A percentile compares a stretch with the other conserved stretches of the same genome.
Evolutionary conservation across 2,329 filamentous ascomycete species (phyloP).

Genomic region (Daldinia sp.): DNA sequence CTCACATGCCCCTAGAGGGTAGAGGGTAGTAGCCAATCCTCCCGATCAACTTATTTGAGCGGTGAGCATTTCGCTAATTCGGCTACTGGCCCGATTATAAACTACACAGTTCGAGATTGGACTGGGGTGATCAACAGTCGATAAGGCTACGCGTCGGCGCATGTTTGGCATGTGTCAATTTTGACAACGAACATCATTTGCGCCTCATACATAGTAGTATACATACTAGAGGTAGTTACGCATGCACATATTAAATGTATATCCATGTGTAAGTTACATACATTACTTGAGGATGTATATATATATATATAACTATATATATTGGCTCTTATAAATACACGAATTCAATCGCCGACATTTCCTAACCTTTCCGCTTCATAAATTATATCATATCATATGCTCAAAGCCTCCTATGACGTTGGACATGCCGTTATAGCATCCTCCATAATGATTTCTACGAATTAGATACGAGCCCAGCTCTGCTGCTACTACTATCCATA

Average conservation of each 20-base stretch:
- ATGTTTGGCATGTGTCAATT: neutral
- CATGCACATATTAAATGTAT: neutral
- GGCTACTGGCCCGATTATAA: slow-evolving; percentile 11
- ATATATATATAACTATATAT: too few species aligned
- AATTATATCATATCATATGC: neutral
- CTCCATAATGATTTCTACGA: neutral
- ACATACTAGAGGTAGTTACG: too few species aligned
- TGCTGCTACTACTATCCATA: neutral
- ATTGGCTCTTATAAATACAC: neutral
- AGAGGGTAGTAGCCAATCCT: neutral
- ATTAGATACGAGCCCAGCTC: neutral
- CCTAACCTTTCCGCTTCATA: neutral
- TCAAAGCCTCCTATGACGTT: too few species aligned
- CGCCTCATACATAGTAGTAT: too few species aligned
- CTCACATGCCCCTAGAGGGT: neutral
- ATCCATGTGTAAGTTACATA: neutral
- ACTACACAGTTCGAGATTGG: neutral
- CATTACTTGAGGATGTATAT: too few species aligned
- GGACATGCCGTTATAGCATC: neutral
- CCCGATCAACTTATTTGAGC: neutral
- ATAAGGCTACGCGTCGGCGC: neutral
- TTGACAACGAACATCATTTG: neutral
- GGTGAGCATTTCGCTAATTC: slow-evolving; percentile 7
- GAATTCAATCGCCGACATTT: neutral
- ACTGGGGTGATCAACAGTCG: neutral